Evolutionary conservation across 2,329 filamentous ascomycete genomes (phyloP), one percentile per base, ranked within the genome.

Genomic region (Talaromyces sp.): DNA sequence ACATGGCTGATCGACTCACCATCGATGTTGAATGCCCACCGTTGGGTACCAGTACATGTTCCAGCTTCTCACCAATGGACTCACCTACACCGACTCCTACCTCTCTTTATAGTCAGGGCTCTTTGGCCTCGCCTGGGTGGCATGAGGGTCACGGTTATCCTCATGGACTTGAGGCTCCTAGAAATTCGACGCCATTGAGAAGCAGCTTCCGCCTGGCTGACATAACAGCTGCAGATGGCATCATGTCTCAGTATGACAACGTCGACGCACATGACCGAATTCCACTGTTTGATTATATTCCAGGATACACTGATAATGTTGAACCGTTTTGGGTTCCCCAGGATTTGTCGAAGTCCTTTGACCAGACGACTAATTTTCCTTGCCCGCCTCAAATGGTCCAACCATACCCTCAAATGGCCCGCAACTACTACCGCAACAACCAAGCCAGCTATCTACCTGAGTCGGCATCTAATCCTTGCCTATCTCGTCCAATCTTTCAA

Each of bases 51-150:
- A 78, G 73, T 70, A 76, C 77, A 62, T 78, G 76, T 65, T 76
- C 76, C 6, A 77, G 75, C 64, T 78, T 77, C 67, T 78, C 76
- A 19, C 75, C 76, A 62, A 70, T 78, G 70, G 76, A 78, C 52
- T 78, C 76, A 35, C 76, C 76, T 0, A 78, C 75, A 19, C 76
- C 75, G 1, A 78, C 76, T 2, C 76, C 76, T 3, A 77, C 76
- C 31, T 78, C 74, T 62, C 67, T 78, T 27, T 78, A 78, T 65
- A 77, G 76, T 66, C 76, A 78, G 62, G 70, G 71, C 19, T 76
- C 76, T 8, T 59, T 78, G 65, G 73, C 75, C 37, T 78, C 76
- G 0, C 76, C 76, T 0, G 67, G 71, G 3, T 78, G 76, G 76
- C 76, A 73, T 62, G 76, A 78, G 27, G 67, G 68, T 10, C 68